Evolutionary conservation across 1,284 basidiomycete genomes (phyloP).

Genomic region (Naganishia cerealis): DNA sequence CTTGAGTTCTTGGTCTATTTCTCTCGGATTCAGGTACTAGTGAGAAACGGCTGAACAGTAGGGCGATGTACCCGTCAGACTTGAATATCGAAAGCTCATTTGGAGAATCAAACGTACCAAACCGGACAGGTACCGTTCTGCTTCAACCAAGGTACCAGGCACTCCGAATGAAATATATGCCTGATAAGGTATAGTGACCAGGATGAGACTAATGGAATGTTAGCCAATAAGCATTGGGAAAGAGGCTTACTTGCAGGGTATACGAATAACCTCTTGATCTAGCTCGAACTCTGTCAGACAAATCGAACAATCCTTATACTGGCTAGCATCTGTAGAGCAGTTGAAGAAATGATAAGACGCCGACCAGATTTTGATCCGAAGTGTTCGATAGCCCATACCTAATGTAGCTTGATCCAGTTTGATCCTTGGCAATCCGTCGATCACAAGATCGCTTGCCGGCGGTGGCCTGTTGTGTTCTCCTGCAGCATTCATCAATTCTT

Average conservation of each 20-base stretch:
- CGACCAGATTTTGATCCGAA: too few species aligned
- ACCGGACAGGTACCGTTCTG: constrained; percentile 53
- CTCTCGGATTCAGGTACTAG: constrained; percentile 46
- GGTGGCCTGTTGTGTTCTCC: constrained; percentile 50
- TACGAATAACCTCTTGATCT: constrained; percentile 45
- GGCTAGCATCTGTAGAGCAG: constrained; percentile 40
- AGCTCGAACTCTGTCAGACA: constrained; percentile 51
- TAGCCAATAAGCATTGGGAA: too few species aligned
- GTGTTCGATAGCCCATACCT: constrained; percentile 37
- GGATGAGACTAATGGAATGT: neutral
- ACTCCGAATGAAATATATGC: constrained; percentile 52
- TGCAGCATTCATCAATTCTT: constrained; percentile 51
- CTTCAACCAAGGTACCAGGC: constrained; percentile 52
- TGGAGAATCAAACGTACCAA: constrained; percentile 41
- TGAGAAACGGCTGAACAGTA: constrained; percentile 46
- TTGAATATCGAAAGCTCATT: neutral
- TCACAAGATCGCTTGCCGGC: constrained; percentile 49
- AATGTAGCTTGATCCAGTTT: constrained; percentile 45
- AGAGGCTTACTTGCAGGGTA: constrained; percentile 48
- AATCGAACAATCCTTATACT: constrained; percentile 51
- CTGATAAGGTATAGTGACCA: constrained; percentile 30
- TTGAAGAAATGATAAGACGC: neutral
- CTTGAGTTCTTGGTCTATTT: constrained; percentile 5
- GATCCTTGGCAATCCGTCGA: constrained; percentile 48
- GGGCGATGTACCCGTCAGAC: neutral